A percentile compares a stretch with the other conserved stretches of the same genome.
Conservation (phyloP, 2,329 filamentous ascomycete genomes). For the Shiraia bambusicola region DNA sequence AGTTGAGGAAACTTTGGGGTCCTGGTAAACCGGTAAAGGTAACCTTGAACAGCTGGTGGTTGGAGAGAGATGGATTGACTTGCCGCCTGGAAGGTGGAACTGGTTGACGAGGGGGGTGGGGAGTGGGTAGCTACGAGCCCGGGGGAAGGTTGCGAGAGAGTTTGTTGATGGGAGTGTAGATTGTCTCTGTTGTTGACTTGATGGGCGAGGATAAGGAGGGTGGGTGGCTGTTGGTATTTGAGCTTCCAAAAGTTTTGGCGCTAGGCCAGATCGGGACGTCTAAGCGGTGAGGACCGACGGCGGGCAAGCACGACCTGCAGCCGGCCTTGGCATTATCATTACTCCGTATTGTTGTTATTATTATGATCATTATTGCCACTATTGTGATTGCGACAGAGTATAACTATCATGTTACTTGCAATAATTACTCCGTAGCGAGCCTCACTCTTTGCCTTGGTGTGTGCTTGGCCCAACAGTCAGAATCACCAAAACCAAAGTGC, state of each 20-base stretch:
- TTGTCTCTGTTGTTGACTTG: conserved; percentile 39
- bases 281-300: conserved; percentile 30
- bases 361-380: no score
- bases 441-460: no score
- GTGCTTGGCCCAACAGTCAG: no score
- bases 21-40: conserved; percentile 45
- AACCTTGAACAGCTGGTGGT: conserved; percentile 42
- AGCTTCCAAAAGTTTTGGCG: conserved; percentile 28
- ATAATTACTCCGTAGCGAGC: no score
- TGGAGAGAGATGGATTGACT: conserved; percentile 43
- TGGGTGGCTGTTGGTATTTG: conserved; percentile 18
- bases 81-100: conserved; percentile 52
- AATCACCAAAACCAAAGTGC: no score
- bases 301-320: no score
- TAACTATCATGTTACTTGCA: no score
- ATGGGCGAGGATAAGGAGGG: conserved; percentile 32
- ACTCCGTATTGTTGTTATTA: no score
- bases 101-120: conserved; percentile 54
- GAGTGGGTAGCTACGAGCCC: conserved; percentile 54
- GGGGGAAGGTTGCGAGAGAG: conserved; percentile 36
- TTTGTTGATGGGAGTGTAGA: conserved; percentile 33
- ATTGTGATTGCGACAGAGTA: no score
- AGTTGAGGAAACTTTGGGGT: conserved; percentile 48
- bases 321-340: not conserved
- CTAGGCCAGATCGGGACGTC: conserved; percentile 29